Base-by-base conservation (phyloP, 208 protist species). In the Leptomonas pyrrhocoris region DNA sequence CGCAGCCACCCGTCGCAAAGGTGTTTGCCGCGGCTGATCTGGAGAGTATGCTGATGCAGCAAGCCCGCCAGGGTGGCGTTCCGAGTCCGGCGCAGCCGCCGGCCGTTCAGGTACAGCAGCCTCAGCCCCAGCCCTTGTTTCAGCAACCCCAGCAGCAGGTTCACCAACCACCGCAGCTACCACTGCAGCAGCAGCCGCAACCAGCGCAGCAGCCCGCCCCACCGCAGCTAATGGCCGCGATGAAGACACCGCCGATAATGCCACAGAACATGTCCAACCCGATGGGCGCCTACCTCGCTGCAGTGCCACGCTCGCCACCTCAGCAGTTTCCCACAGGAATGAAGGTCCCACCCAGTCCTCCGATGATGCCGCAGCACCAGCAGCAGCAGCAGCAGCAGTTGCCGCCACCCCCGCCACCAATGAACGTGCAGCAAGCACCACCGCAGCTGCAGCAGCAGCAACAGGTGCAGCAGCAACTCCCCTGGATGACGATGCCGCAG, bases 31-130 rank as follows among this genome's bases (percentile, higher is more conserved):
- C 77, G 30, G 50, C 85, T 30, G 74, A 89, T 23, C 59, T 94
- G 15, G 89, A 94, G 64, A 70, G 11, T 48, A 75, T 86, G 68
- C 64, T 94, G 21, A 74, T 70, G 72, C 63, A 81, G 73, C 80
- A 83, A 30, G 76, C 75, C 4, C 77, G 73, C 13, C 75, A 81
- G 57, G 76, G 63, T 6, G 43, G 55, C 19, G 54, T 28, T 13
- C 18, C 18, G 42, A 45, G 34, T 23, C n/a, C 72, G 55, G 36
- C 55, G 21, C 82, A 81, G 65, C 30, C 46, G 53, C 56, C 34
- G 16, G 36, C 63, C 8, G 40, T 51, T 25, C n/a, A n/a, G n/a
- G 63, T 73, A 38, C 57, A 19, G 25, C 68, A 68, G 40, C 77
- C 38, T 9, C 51, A 62, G 45, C 56, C 46, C 42, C 51, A 53